Evolutionary conservation across 176 grass and related monocot species (phyloP), one percentile per base, ranked within the genome.

Genomic region (Avena sativa): DNA sequence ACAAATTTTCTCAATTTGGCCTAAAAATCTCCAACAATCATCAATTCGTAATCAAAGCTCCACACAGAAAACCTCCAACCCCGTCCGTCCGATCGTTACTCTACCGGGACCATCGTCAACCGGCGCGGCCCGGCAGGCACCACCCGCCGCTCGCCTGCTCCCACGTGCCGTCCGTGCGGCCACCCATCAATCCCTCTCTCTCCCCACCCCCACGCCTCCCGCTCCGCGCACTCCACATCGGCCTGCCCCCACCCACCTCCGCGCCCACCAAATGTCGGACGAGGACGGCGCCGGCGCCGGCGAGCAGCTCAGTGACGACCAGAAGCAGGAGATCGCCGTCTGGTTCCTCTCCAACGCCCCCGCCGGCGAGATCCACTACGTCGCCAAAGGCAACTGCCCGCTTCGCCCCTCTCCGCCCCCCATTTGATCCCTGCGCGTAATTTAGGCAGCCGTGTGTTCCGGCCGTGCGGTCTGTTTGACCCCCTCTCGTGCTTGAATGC

Each of bases 341-440:
- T 99, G 94, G 97, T 99, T 99, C 89, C 97, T 99, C 80, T 82
- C 89, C 78, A 99, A 93, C 84, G 94, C 97, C 12, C 97, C 97
- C 17, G 80, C 91, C 89, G 97, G 97, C 66, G 97, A 99, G 94
- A 99, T 99, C 92, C 85, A 90, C 78, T 99, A 99, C 84, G 90
- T 99, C 89, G 97, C 94, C 86, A 99, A 96, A 91, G 97, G 97
- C 91, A 79, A 30, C 66, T 1, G n/a, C 14, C 34, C 60, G 21
- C 48, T 51, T 20, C 58, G 23, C 23, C 58, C 8, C 26, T 69
- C 59, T 23, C 44, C 63, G 10, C 58, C 9, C 9, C 9, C 9
- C 8, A 61, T 66, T 46, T 9, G 36, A 82, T 61, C 84, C 57
- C 36, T 36, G 6, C 44, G 9, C 32, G 12, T 44, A 55, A 73